These are phyloP conservation scores for Entomortierella chlamydospora DNA, from an alignment of 192 early-diverging fungal genomes.

Conservation along the genomic window DNA sequence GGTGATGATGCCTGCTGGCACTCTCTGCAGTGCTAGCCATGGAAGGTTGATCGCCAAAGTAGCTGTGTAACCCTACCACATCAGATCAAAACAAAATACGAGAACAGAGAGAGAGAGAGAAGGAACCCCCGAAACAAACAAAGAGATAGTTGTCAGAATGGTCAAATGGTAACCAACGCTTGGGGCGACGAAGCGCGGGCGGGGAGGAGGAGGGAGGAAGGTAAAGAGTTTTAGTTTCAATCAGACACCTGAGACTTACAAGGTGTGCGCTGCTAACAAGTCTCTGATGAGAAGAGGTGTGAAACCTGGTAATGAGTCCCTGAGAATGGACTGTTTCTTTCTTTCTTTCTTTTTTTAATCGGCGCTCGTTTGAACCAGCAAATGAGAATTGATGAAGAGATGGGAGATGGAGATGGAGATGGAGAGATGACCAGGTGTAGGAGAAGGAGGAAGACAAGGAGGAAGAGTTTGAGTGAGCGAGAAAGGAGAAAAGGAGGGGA, in stretches of 20 bases:
- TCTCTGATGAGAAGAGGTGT: not conserved
- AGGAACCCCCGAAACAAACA: no score
- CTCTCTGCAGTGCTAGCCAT: conserved; percentile 32
- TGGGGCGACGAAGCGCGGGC: no score
- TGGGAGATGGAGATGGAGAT: not conserved
- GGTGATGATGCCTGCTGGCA: conserved; percentile 1
- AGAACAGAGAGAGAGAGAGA: no score
- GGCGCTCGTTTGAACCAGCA: conserved; percentile 16
- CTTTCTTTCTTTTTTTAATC: not conserved
- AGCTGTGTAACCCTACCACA: not conserved
- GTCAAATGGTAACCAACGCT: no score
- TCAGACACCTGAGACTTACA: no score
- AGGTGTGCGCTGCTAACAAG: no score
- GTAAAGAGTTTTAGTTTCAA: no score
- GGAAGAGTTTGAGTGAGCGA: not conserved
- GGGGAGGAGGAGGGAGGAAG: no score
- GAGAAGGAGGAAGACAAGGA: not conserved
- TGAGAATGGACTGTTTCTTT: not conserved
- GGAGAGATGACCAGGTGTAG: not conserved
- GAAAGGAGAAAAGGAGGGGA: not conserved
- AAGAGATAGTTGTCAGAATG: no score
- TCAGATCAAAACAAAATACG: no score
- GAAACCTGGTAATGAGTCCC: not conserved
- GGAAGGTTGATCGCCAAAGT: not conserved
- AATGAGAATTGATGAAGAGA: not conserved